These are phyloP conservation scores for Annulohypoxylon maeteangense DNA, from an alignment of 495 filamentous ascomycete species.

Conservation along the genomic window DNA sequence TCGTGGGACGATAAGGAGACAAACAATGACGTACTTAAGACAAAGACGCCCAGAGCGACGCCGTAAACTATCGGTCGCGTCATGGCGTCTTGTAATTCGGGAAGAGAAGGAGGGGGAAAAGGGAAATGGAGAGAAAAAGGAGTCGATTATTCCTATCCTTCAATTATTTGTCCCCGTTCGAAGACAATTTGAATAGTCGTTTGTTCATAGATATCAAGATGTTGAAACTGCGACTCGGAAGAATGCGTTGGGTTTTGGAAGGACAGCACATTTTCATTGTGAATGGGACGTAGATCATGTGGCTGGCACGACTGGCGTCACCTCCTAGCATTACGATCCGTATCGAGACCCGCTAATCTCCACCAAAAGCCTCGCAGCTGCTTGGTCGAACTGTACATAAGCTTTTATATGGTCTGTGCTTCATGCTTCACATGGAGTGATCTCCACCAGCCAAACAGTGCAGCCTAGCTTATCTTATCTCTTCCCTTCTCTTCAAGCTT, in stretches of 20 bases:
- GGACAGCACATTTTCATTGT: conserved; percentile 28
- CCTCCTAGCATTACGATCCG: neutral
- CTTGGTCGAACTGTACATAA: neutral
- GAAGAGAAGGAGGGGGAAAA: neutral
- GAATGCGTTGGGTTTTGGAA: conserved; percentile 31
- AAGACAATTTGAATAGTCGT: conserved; percentile 9
- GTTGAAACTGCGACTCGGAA: conserved; percentile 19
- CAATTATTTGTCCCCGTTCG: conserved; percentile 16
- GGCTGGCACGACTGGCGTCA: conserved; percentile 22
- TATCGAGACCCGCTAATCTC: neutral
- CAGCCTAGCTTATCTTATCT: conserved; percentile 24
- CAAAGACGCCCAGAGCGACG: conserved; percentile 66
- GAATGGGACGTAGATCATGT: conserved; percentile 36
- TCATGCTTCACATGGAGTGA: neutral
- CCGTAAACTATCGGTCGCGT: conserved; percentile 65
- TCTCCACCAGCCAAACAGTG: neutral
- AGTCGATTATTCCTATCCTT: conserved; percentile 21
- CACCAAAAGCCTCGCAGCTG: neutral
- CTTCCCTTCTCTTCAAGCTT: neutral
- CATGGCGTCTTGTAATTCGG: conserved; percentile 49
- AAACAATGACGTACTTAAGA: conserved; percentile 65
- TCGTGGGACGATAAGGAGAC: conserved; percentile 20
- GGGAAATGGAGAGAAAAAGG: conserved; percentile 2
- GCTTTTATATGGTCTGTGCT: conserved; percentile 7
- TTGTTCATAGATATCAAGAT: conserved; percentile 17